Conservation (phyloP, 257 asterid genomes). For the Avicennia marina region DNA sequence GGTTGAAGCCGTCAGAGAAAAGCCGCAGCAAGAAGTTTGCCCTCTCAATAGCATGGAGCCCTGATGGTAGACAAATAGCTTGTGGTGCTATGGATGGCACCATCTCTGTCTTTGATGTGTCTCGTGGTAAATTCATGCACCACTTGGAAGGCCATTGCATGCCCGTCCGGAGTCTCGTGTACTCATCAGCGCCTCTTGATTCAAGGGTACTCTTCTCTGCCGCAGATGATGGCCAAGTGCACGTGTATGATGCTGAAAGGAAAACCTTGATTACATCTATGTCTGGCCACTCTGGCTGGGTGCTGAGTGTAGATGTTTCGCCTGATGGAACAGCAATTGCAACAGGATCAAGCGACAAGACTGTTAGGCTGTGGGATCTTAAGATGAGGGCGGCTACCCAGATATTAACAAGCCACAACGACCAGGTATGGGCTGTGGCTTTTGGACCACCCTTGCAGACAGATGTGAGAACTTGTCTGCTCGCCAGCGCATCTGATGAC, state of each 20-base stretch:
- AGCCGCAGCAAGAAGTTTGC: conserved; percentile 77
- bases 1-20: conserved; percentile 60
- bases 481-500: conserved; percentile 92
- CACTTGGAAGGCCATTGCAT: conserved; percentile 89
- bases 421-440: conserved; percentile 94
- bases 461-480: conserved; percentile 64
- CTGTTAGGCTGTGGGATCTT: conserved; percentile 87
- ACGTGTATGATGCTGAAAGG: conserved; percentile 79
- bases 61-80: conserved; percentile 76
- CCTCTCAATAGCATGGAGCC: conserved; percentile 94
- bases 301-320: conserved; percentile 75
- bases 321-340: conserved; percentile 92
- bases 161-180: conserved; percentile 91
- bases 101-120: conserved; percentile 75
- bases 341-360: conserved; percentile 86
- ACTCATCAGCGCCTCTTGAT: conserved; percentile 74
- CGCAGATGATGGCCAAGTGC: conserved; percentile 86
- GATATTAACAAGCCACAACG: conserved; percentile 69
- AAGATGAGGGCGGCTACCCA: conserved; percentile 92
- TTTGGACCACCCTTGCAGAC: conserved; percentile 67
- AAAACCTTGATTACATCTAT: conserved; percentile 63
- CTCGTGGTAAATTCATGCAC: conserved; percentile 78
- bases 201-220: conserved; percentile 86
- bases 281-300: conserved; percentile 96
- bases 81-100: conserved; percentile 97